A percentile compares a stretch with the other conserved stretches of the same genome.
Evolutionary conservation across 768 basidiomycete genomes (phyloP).

Genomic region (Boletus pseudopeckii): DNA sequence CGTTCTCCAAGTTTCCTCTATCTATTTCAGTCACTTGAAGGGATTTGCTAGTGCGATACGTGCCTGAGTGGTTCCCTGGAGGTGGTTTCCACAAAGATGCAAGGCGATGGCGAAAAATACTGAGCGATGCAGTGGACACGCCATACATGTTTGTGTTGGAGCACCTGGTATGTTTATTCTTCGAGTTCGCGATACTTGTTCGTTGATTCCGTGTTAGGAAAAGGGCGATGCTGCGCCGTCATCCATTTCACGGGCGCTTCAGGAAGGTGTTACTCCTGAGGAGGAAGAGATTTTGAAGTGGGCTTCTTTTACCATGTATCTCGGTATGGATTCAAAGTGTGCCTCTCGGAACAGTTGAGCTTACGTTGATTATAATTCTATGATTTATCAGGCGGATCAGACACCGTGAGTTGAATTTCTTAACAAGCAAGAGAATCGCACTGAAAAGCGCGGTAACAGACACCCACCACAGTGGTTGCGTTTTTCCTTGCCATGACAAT

Average conservation of each 20-base stretch:
- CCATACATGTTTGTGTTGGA: constrained; percentile 12
- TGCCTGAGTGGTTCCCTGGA: constrained; percentile 24
- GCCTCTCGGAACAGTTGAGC: not conserved
- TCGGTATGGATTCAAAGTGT: constrained; percentile 4
- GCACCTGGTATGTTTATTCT: constrained; percentile 8
- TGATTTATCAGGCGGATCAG: constrained; percentile 23
- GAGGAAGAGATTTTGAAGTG: constrained; percentile 17
- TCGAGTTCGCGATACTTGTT: not conserved
- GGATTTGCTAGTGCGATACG: constrained; percentile 9
- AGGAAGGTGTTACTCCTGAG: constrained; percentile 2
- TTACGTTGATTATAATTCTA: not conserved
- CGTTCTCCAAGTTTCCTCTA: too few relatives aligned
- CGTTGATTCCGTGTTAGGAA: not conserved
- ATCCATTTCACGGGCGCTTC: constrained; percentile 11
- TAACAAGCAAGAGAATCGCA: not conserved
- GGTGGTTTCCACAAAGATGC: constrained; percentile 12
- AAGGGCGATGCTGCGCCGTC: constrained; percentile 9
- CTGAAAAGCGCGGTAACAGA: constrained; percentile 14
- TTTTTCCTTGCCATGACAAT: constrained; percentile 22
- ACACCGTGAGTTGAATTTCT: constrained; percentile 22
- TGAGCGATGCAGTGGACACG: not conserved
- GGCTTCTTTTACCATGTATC: constrained; percentile 15
- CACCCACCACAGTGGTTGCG: not conserved
- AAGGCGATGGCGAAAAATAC: constrained; percentile 1
- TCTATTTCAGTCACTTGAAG: too few relatives aligned